These are phyloP conservation scores for Komagataella populi DNA, from an alignment of 805 yeast species.

Conservation along the genomic window DNA sequence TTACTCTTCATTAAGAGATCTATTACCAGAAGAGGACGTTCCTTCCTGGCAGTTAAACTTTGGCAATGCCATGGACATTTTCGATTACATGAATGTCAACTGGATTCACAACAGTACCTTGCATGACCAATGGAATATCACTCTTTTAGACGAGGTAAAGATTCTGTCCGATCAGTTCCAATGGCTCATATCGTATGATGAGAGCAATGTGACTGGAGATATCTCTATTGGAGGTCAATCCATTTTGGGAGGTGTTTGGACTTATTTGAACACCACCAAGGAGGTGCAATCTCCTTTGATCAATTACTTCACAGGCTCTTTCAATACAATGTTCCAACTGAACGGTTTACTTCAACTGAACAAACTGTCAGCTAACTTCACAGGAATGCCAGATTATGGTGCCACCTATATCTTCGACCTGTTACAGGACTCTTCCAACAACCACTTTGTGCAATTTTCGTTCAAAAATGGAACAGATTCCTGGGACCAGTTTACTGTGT, in stretches of 20 bases:
- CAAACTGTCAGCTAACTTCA: constrained; percentile 21
- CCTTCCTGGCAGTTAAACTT: constrained; percentile 16
- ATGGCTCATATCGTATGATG: constrained; percentile 21
- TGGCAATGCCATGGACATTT: constrained; percentile 24
- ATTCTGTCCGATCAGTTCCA: constrained; percentile 25
- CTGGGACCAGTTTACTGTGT: constrained; percentile 16
- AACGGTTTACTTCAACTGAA: constrained; percentile 21
- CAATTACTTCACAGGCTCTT: constrained; percentile 30
- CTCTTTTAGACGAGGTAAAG: constrained; percentile 17
- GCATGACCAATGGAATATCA: constrained; percentile 17
- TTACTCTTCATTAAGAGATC: constrained; percentile 19
- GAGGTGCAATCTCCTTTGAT: constrained; percentile 21
- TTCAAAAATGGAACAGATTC: constrained; percentile 31
- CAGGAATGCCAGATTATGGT: constrained; percentile 34
- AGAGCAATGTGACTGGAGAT: constrained; percentile 13
- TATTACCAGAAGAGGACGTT: constrained; percentile 14
- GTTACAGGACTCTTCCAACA: constrained; percentile 13
- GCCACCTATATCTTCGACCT: constrained; percentile 31
- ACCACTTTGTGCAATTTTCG: constrained; percentile 26
- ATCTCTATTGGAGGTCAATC: constrained; percentile 29
- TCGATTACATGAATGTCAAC: constrained; percentile 26
- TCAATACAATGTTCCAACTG: constrained; percentile 27
- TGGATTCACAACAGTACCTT: constrained; percentile 26
- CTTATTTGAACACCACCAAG: constrained; percentile 22
- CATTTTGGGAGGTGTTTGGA: constrained; percentile 19